Percentiles rank a stretch among this genome's conserved stretches.
Conservation (phyloP, 805 yeast species). For the Barnettozyma salicaria region DNA sequence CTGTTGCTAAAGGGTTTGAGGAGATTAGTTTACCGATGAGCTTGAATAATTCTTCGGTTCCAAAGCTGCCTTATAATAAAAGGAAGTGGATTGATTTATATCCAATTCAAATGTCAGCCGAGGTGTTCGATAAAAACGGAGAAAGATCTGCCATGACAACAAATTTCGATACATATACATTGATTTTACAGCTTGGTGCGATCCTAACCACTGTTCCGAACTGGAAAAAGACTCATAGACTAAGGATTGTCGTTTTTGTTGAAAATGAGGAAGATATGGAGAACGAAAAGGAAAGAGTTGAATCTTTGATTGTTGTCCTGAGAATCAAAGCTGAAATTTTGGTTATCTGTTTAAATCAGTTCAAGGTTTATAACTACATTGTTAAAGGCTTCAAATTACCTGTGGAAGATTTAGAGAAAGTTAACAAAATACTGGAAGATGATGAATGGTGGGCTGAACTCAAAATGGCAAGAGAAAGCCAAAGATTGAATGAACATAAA, state of each 20-base stretch:
- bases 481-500: constrained; percentile 14
- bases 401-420: constrained; percentile 34
- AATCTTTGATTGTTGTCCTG: constrained; percentile 60
- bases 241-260: constrained; percentile 87
- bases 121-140: constrained; percentile 59
- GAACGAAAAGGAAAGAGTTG: constrained; percentile 62
- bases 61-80: constrained; percentile 25
- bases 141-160: constrained; percentile 67
- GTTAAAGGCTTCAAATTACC: constrained; percentile 76
- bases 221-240: constrained; percentile 72
- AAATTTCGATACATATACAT: constrained; percentile 92
- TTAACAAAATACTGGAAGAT: constrained; percentile 45
- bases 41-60: constrained; percentile 27
- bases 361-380: constrained; percentile 65
- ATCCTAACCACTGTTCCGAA: constrained; percentile 88
- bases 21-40: constrained; percentile 52
- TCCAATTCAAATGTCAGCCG: constrained; percentile 95
- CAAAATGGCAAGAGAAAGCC: constrained; percentile 45
- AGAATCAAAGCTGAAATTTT: constrained; percentile 81
- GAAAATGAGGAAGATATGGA: constrained; percentile 64
- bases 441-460: constrained; percentile 87
- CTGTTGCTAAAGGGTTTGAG: constrained; percentile 86
- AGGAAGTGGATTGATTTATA: constrained; percentile 75
- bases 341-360: constrained; percentile 58
- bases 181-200: constrained; percentile 90